A percentile compares a stretch with the other conserved stretches of the same genome.
Evolutionary conservation across 768 basidiomycete species (phyloP).

Genomic region (Cubamyces lactineus): DNA sequence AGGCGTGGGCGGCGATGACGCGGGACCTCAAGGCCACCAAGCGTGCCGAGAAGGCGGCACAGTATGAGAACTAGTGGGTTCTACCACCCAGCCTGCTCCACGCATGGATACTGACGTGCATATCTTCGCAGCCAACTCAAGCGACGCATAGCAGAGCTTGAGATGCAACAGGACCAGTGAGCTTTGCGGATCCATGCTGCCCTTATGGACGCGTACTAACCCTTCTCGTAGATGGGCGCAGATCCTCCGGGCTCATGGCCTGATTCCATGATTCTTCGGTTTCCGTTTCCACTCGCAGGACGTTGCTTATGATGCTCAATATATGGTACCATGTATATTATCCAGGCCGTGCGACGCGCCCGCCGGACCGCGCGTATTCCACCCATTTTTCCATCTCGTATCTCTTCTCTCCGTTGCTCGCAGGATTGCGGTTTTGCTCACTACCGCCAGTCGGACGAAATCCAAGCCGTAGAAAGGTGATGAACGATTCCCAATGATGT

Average conservation of each 20-base stretch:
- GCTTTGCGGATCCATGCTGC: slow-evolving; percentile 35
- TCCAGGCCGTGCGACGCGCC: not conserved
- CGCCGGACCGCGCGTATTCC: not conserved
- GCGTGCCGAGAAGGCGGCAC: slow-evolving; percentile 70
- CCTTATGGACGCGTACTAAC: slow-evolving; percentile 11
- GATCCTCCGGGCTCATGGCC: slow-evolving; percentile 53
- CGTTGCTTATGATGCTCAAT: slow-evolving; percentile 14
- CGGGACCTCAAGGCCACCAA: slow-evolving; percentile 77
- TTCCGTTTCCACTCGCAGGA: not conserved
- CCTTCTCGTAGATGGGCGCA: slow-evolving; percentile 59
- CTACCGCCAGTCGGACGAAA: too few relatives aligned
- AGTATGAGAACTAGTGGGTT: slow-evolving; percentile 79
- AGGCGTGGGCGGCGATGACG: slow-evolving; percentile 81
- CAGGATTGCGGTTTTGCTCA: too few relatives aligned
- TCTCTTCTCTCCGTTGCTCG: too few relatives aligned
- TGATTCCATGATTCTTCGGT: slow-evolving; percentile 41
- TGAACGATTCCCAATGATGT: not conserved
- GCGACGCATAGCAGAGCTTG: slow-evolving; percentile 67
- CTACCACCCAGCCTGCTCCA: slow-evolving; percentile 17
- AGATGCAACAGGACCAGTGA: slow-evolving; percentile 81
- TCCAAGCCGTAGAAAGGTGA: not conserved
- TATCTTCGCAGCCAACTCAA: slow-evolving; percentile 59
- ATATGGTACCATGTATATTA: slow-evolving; percentile 10
- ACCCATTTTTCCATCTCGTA: not conserved
- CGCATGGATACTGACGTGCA: not conserved